Percentiles rank a stretch among this genome's conserved stretches.
These are phyloP conservation scores for Delitschia confertaspora DNA, from an alignment of 495 filamentous ascomycete genomes.

Conservation along the genomic window DNA sequence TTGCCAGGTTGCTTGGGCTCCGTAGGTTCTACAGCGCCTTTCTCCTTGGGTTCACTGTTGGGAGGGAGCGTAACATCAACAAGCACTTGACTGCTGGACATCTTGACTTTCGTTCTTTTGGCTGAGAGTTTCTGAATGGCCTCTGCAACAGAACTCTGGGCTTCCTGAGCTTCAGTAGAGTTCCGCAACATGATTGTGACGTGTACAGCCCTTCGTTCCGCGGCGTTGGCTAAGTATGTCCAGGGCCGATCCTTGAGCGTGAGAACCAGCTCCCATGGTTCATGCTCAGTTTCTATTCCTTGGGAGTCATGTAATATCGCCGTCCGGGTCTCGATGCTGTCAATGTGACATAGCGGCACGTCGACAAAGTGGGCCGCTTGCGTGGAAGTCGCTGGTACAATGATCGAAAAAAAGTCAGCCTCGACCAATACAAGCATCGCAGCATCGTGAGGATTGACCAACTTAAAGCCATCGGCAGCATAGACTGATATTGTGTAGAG, in stretches of 20 bases:
- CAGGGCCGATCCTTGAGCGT: slow-evolving; percentile 1
- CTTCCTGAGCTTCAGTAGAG: slow-evolving; percentile 6
- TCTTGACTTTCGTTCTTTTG: neutral
- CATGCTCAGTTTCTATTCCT: slow-evolving; percentile 1
- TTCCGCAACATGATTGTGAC: slow-evolving; percentile 9
- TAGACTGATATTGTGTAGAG: slow-evolving; percentile 7
- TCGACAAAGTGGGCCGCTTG: slow-evolving; percentile 9
- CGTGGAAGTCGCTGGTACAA: neutral
- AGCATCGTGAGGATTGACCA: neutral
- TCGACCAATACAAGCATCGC: slow-evolving; percentile 2
- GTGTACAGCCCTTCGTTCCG: slow-evolving; percentile 3
- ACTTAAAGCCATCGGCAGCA: slow-evolving; percentile 13
- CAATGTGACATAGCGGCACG: slow-evolving; percentile 13
- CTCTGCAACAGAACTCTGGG: slow-evolving; percentile 5
- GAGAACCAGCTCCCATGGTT: slow-evolving; percentile 11
- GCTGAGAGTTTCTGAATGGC: neutral
- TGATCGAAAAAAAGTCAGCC: neutral
- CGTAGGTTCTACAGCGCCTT: neutral
- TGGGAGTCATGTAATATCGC: slow-evolving; percentile 11
- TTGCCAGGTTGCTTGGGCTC: neutral
- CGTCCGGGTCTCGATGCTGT: neutral
- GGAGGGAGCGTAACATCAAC: neutral
- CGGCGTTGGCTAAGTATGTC: slow-evolving; percentile 19
- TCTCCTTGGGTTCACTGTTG: slow-evolving; percentile 1
- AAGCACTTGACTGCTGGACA: neutral